Conservation (phyloP, 2,329 filamentous ascomycete species). For the Sordariomycetes sp. region DNA sequence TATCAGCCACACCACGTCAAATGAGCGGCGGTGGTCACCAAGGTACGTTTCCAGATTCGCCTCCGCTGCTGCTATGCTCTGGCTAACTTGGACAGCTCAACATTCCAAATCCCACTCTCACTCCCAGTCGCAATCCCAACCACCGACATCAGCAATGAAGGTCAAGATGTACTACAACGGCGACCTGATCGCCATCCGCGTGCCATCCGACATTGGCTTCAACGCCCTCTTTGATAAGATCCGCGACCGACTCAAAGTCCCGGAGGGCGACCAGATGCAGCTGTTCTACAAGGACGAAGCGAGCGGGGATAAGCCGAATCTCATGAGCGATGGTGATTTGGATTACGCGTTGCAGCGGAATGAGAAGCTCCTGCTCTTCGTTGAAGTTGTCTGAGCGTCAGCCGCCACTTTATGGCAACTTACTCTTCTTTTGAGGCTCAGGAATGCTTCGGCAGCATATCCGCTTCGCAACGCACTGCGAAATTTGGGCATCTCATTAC, state of each 20-base stretch:
- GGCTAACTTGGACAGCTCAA: no score
- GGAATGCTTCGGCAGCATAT: background rate
- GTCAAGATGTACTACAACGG: slow-evolving; percentile 93
- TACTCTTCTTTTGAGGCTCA: background rate
- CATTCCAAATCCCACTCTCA: slow-evolving; percentile 34
- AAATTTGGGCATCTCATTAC: no score
- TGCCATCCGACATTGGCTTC: slow-evolving; percentile 72
- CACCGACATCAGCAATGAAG: slow-evolving; percentile 56
- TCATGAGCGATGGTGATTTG: slow-evolving; percentile 74
- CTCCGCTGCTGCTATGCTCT: no score
- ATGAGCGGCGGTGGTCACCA: slow-evolving; percentile 24
- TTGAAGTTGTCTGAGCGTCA: slow-evolving; percentile 38
- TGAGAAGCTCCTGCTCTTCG: slow-evolving; percentile 75
- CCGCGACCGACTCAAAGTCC: slow-evolving; percentile 71
- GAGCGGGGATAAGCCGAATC: slow-evolving; percentile 62
- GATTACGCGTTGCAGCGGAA: slow-evolving; percentile 74
- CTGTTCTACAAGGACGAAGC: slow-evolving; percentile 83
- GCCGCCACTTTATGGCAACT: background rate
- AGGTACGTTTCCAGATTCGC: slow-evolving; percentile 5
- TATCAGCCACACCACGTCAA: slow-evolving; percentile 39
- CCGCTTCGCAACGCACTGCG: background rate
- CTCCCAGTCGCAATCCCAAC: slow-evolving; percentile 24
- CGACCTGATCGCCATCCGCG: slow-evolving; percentile 84
- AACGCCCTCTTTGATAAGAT: slow-evolving; percentile 76
- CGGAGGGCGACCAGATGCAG: slow-evolving; percentile 57